Percentiles rank a stretch among this genome's conserved stretches.
Evolutionary conservation across 2,329 filamentous ascomycete species (phyloP).

Genomic region (Penicillium sp.): DNA sequence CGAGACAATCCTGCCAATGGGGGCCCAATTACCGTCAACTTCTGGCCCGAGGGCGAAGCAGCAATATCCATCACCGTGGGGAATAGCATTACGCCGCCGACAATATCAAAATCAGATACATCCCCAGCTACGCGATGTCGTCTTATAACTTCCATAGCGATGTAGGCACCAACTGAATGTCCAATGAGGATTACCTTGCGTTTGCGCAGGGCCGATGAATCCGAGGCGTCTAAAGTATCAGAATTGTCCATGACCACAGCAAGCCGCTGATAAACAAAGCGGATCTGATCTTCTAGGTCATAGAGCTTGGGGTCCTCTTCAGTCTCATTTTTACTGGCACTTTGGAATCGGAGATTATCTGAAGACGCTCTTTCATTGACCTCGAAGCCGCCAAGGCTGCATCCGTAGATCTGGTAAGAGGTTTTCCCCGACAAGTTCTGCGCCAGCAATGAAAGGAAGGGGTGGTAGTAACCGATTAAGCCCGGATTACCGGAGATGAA

Average conservation of each 20-base stretch:
- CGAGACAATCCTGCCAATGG: not conserved
- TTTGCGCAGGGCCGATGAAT: not conserved
- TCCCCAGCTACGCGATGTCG: conserved; percentile 44
- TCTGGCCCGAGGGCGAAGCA: conserved; percentile 55
- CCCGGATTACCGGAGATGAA: conserved; percentile 51
- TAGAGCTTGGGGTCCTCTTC: conserved; percentile 18
- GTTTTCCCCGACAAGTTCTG: conserved; percentile 15
- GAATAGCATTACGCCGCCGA: conserved; percentile 61
- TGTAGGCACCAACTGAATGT: conserved; percentile 70
- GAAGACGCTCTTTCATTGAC: conserved; percentile 9
- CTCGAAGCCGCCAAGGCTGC: conserved; percentile 36
- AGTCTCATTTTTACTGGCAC: not conserved
- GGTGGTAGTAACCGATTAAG: conserved; percentile 47
- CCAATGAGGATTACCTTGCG: conserved; percentile 59
- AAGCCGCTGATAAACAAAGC: conserved; percentile 43
- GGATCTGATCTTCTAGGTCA: conserved; percentile 49
- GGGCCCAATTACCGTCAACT: conserved; percentile 39
- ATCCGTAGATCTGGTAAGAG: conserved; percentile 30
- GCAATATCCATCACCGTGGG: conserved; percentile 70
- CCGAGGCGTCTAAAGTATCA: not conserved
- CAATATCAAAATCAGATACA: conserved; percentile 33
- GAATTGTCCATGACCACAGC: conserved; percentile 31
- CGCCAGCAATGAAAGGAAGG: conserved; percentile 39
- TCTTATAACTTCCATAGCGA: conserved; percentile 63
- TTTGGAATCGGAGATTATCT: not conserved